Base-by-base conservation (phyloP, 1,139 yeast genomes). In the Zygosaccharomyces sapae region DNA sequence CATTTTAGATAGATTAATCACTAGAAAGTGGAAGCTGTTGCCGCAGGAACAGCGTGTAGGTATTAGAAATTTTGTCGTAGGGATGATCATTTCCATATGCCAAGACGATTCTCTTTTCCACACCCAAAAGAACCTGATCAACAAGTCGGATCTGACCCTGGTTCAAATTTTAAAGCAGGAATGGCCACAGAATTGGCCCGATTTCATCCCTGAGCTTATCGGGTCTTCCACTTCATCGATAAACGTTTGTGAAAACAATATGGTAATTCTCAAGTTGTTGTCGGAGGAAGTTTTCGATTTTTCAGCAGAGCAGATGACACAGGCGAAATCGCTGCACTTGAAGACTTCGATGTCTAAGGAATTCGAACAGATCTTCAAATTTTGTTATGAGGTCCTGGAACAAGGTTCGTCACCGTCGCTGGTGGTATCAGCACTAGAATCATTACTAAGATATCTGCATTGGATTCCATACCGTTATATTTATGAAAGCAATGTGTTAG, bases 141-240 rank as follows among this genome's bases (percentile, higher is more conserved):
- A 86, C 70, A 94, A 94, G 68, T 90, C 92, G 59, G 96, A 92
- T 70, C 76, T 92, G 65, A 92, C 97, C 5, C 74, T 92, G 62
- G 98, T 92, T 34, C 95, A 92, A 62, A 83, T 92, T 45, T 79
- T 92, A 62, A 92, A 92, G 65, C 97, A 94, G 69, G 99, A 92
- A 66, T 92, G 99, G 99, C 99, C 99, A 35, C 89, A 83, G 58
- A 86, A 89, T 65, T 92, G 99, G 99, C 97, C 97, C 19, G 87
- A 86, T 59, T 92, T 94, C 62, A 85, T 92, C 46, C 96, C 97
- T 10, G 98, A 94, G 66, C 79, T 92, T 53, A 94, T 92, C 38
- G 77, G 77, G 54, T 83, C 95, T 55, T 84, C 95, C 45, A 80
- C 88, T 54, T 81, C 94, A 16, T 85, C 95, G 37, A 80, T 86